Evolutionary conservation across 2,329 filamentous ascomycete species (phyloP), one percentile per base, ranked within the genome.

Genomic region (Trichoderma brevicompactum): DNA sequence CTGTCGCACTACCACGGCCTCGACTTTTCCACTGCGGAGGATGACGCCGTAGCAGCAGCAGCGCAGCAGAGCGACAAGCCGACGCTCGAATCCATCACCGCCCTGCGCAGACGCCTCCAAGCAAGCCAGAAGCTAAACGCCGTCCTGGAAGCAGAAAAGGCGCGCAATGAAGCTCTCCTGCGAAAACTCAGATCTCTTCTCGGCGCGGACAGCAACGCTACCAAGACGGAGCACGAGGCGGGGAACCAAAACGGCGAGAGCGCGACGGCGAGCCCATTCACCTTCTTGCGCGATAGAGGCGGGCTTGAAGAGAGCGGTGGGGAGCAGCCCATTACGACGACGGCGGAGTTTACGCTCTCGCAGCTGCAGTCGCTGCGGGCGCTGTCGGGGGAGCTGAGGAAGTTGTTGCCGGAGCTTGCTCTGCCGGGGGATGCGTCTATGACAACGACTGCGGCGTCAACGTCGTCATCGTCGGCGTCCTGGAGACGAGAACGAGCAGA

Each of bases 1-100:
- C 81, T 99, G 69, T 86, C 86, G 54, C 94, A 98, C 81, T 97
- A 99, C 79, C 87, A 93, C 76, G 92, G 82, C 1, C 74, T 87
- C 19, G 83, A 85, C 67, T 82, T 87, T 50, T 67, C 71, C 5
- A 68, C 50, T 19, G 15, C 41, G 19, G 48, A 46, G 0, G 40
- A 34, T 2, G 50, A 46, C 13, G 15, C 38, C 23, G 10, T 15
- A 2, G 4, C 49, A 8, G 58, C 64, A 49, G 55, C 19, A 7
- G 36, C 38, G 1, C 68, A 68, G 38, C 66, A 67, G 2, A 53
- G 59, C 3, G 73, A 74, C 58, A 69, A 74, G 48, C 87, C 86
- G 7, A 91, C 86, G 1, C 80, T 86, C 1, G 90, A 92, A 72
- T 85, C 85, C 19, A 84, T 97, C 61, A 87, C 87, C 65, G 78